Conservation (phyloP, 1,284 basidiomycete genomes). For the Spongiforma sp. region DNA sequence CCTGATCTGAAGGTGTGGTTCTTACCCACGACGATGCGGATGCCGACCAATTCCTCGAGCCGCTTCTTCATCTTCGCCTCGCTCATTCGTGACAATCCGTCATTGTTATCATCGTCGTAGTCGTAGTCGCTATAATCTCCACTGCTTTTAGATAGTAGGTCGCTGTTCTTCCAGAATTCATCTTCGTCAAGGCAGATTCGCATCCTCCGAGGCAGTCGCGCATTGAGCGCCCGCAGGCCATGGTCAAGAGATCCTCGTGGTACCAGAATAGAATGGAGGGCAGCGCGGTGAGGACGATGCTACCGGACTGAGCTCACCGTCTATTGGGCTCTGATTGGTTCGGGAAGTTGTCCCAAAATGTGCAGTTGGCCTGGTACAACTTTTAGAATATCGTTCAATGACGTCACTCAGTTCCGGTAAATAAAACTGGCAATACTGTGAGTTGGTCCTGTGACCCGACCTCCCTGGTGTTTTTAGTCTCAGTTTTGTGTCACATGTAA, state of each 20-base stretch:
- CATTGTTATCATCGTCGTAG: slow-evolving; percentile 16
- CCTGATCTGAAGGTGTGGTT: slow-evolving; percentile 22
- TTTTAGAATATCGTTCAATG: too few species aligned
- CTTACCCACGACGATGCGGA: slow-evolving; percentile 39
- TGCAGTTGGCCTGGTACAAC: too few species aligned
- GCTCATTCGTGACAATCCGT: slow-evolving; percentile 34
- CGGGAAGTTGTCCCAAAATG: too few species aligned
- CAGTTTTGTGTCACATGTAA: too few species aligned
- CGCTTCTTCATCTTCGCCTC: slow-evolving; percentile 48
- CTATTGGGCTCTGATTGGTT: too few species aligned
- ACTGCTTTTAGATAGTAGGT: too few species aligned
- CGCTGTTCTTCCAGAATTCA: slow-evolving; percentile 17
- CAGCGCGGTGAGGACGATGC: slow-evolving; percentile 61
- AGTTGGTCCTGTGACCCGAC: too few species aligned
- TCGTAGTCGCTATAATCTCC: neutral
- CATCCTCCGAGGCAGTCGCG: slow-evolving; percentile 50
- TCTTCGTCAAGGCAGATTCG: slow-evolving; percentile 45
- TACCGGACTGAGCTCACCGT: too few species aligned
- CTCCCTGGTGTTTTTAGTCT: too few species aligned
- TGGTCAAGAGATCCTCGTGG: slow-evolving; percentile 62
- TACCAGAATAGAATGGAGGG: slow-evolving; percentile 60
- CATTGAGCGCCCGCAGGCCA: slow-evolving; percentile 54
- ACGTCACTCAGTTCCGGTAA: too few species aligned
- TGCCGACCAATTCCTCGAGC: slow-evolving; percentile 58
- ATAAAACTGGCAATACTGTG: too few species aligned